Evolutionary conservation across 345 rosid genomes (phyloP), one percentile per base, ranked within the genome.

Genomic region (Viola odorata): DNA sequence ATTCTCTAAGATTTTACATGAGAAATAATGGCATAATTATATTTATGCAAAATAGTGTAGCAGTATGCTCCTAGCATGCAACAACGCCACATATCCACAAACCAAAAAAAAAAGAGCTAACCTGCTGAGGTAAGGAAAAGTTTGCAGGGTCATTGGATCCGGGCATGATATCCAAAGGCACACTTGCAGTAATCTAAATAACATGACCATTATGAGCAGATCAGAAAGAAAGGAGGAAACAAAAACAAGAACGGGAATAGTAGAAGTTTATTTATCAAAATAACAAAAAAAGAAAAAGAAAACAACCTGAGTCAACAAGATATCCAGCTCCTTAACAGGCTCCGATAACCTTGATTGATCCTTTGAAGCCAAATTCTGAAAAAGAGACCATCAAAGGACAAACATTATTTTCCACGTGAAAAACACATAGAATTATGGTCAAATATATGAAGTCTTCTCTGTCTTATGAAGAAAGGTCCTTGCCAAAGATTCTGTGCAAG

Each of bases 101-200:
- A 15, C 53, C 41, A 38, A 62, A 6, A 17, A 37, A 63, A 13
- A 48, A 58, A 45, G 13, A 45, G 60, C 69, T 61, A 69, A 95
- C 99, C 97, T 88, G 96, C 72, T 95, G 97, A 68, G 99, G 99
- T 62, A 95, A 80, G 40, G 94, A 63, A 56, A 83, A 91, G 73
- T 95, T 95, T 63, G 99, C 97, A 41, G 99, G 96, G 77, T 95
- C 99, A 68, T 78, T 67, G 48, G 78, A 65, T 72, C 99, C 99
- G 7, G 99, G 94, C 96, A 95, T 86, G 74, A 95, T 86, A 82
- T 88, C 99, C 77, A 91, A 63, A 57, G 94, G 82, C 69, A 91
- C 69, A 57, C 95, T 86, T 71, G 97, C 92, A 70, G 95, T 95
- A 70, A 94, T 80, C 99, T 94, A 72, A 65, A 53, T 47, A 53